phyloP scores from a whole-genome alignment of 352 stramenopile genomes.

The Phytophthora pini region DNA sequence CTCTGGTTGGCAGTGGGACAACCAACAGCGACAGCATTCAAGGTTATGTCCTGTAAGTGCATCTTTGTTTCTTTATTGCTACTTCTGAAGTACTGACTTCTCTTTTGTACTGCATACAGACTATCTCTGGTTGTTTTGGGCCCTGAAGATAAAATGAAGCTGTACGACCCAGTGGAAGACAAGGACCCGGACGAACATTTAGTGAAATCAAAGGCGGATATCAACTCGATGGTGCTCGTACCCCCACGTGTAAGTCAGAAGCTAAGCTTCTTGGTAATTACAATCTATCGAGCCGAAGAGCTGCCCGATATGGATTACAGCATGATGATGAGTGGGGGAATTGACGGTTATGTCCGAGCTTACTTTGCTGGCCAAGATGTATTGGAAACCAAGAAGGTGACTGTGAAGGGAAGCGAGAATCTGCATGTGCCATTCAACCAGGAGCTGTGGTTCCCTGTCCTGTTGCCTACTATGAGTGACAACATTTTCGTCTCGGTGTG shows the following conservation, averaged over 20 bases:
- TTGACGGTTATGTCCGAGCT: slow-evolving; percentile 84
- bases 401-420: slow-evolving; percentile 63
- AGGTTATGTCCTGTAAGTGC: slow-evolving; percentile 85
- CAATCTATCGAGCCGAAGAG: slow-evolving; percentile 78
- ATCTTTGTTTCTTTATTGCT: background rate
- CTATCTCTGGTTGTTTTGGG: slow-evolving; percentile 89
- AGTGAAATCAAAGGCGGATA: slow-evolving; percentile 62
- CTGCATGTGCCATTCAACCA: slow-evolving; percentile 66
- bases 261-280: slow-evolving; percentile 81
- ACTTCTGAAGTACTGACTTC: background rate
- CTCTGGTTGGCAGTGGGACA: slow-evolving; percentile 76
- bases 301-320: slow-evolving; percentile 88
- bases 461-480: slow-evolving; percentile 84
- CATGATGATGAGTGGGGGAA: slow-evolving; percentile 64
- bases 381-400: slow-evolving; percentile 74
- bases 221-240: slow-evolving; percentile 85
- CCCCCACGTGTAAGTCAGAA: slow-evolving; percentile 74
- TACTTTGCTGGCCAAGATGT: slow-evolving; percentile 79
- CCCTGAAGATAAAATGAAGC: slow-evolving; percentile 79
- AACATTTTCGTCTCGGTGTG: slow-evolving; percentile 86
- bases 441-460: slow-evolving; percentile 89
- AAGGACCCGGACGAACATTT: slow-evolving; percentile 45
- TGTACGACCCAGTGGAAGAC: slow-evolving; percentile 60
- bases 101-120: slow-evolving; percentile 33
- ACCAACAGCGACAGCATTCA: slow-evolving; percentile 87